Base-by-base conservation (phyloP, 2,329 filamentous ascomycete species). In the Amauroascus niger region DNA sequence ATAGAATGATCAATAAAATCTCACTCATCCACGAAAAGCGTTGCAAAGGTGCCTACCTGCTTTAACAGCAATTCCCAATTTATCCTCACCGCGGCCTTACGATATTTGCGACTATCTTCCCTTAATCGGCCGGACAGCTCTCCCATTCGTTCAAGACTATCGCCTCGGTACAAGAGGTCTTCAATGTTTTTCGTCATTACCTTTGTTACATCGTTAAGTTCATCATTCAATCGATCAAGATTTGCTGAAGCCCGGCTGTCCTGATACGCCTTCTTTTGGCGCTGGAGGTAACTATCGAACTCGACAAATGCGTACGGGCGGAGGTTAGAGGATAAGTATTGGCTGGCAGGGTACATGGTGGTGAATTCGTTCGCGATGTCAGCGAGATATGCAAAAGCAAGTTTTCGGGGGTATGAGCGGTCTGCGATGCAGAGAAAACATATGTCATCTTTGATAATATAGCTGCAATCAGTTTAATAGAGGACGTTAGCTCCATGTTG, bases 141-240 rank as follows among this genome's bases (percentile, higher is more conserved):
- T 57, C 93, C 91, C 93, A 98, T 98, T 64, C 89, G 81, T 74
- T 98, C 93, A 61, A 98, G 73, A 64, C 84, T 93, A 69, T 98
- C 93, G 26, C 93, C 93, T 58, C 94, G 79, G 69, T 98, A 98
- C 51, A 98, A 76, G 66, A 98, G 74, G 70, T 98, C 93, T 76
- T 98, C 93, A 62, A 98, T 97, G 71, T 98, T 98, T 81, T 97
- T 97, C 53, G 90, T 97, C 94, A 98, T 98, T 66, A 98, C 90
- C 74, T 96, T 90, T 1, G 93, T 97, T 53, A 98, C 94, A 71
- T 97, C 93, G 69, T 90, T 86, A 60, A 98, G 80, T 78, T 98
- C 94, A 67, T 96, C 88, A 67, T 98, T 97, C 60, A 98, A 77
- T 73, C 91, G 89, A 71, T 94, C 88, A 55, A 98, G 80, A 72